These are phyloP conservation scores for Nemania serpens DNA, from an alignment of 2,329 filamentous ascomycete genomes.

Conservation along the genomic window DNA sequence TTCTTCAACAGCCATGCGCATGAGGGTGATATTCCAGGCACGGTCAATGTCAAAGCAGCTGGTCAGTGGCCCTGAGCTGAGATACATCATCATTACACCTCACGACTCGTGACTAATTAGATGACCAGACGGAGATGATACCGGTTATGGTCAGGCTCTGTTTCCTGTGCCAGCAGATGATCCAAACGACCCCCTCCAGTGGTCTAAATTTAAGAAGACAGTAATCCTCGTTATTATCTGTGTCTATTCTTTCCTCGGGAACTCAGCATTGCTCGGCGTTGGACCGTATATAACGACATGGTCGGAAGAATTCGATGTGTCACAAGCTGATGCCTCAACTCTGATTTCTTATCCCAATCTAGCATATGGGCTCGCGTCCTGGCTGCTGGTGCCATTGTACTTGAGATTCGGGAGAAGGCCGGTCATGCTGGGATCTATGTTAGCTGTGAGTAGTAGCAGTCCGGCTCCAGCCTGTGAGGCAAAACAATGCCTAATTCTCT, in stretches of 20 bases:
- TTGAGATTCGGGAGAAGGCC: constrained; percentile 52
- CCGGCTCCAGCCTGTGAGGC: background rate
- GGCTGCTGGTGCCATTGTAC: constrained; percentile 62
- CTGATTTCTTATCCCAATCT: constrained; percentile 65
- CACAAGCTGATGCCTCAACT: constrained; percentile 56
- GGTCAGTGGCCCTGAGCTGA: constrained; percentile 30
- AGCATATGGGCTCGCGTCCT: constrained; percentile 61
- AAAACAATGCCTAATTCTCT: background rate
- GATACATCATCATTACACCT: background rate
- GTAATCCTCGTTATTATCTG: constrained; percentile 59
- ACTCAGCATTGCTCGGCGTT: constrained; percentile 59
- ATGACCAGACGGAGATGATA: constrained; percentile 59
- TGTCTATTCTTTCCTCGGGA: constrained; percentile 63
- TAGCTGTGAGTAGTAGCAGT: constrained; percentile 37
- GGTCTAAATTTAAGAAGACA: constrained; percentile 58
- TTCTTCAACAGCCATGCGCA: constrained; percentile 51
- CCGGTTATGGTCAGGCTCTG: constrained; percentile 62
- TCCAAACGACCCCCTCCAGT: constrained; percentile 60
- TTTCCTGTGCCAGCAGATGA: constrained; percentile 65
- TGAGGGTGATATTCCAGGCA: constrained; percentile 60
- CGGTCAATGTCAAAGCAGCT: constrained; percentile 53
- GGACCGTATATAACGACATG: constrained; percentile 63
- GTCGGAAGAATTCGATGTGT: constrained; percentile 56
- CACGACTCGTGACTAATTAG: background rate
- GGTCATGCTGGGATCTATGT: constrained; percentile 48